Conservation (phyloP, 2,329 filamentous ascomycete genomes). For the Saccharata proteae region DNA sequence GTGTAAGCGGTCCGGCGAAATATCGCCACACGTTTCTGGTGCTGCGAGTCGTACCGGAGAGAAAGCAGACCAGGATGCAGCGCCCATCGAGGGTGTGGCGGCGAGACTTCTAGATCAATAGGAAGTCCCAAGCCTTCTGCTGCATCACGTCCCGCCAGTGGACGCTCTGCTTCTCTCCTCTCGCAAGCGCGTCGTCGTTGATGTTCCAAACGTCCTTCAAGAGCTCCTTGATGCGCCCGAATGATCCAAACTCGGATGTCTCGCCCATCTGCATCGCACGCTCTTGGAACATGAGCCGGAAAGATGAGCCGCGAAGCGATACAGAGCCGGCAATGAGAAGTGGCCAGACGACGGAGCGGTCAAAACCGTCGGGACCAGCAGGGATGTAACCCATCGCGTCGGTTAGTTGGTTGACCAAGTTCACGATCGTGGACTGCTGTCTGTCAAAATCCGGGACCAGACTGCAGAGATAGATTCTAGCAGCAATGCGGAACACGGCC, state of each 20-base stretch:
- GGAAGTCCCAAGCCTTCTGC: conserved; percentile 81
- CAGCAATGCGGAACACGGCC: conserved; percentile 77
- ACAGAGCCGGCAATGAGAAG: conserved; percentile 77
- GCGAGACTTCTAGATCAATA: conserved; percentile 55
- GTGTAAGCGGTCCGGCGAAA: too few relatives aligned
- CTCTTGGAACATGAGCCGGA: conserved; percentile 67
- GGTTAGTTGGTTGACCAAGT: conserved; percentile 66
- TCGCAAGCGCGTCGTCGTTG: conserved; percentile 50
- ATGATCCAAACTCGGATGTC: conserved; percentile 66
- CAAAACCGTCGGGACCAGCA: conserved; percentile 67
- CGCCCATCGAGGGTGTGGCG: too few relatives aligned
- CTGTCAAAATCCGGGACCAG: conserved; percentile 81
- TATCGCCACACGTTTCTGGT: too few relatives aligned
- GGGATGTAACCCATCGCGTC: conserved; percentile 72
- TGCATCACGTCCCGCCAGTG: conserved; percentile 95
- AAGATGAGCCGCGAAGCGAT: conserved; percentile 57
- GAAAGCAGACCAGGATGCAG: conserved; percentile 25
- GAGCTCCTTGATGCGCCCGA: conserved; percentile 69
- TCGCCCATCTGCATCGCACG: conserved; percentile 66
- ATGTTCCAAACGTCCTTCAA: conserved; percentile 71
- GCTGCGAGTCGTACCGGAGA: conserved; percentile 6
- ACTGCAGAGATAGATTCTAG: conserved; percentile 93
- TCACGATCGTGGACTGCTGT: conserved; percentile 58
- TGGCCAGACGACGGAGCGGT: conserved; percentile 87
- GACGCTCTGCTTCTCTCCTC: conserved; percentile 50